Evolutionary conservation across 345 rosid species (phyloP).

Genomic region (Euphorbia peplus): DNA sequence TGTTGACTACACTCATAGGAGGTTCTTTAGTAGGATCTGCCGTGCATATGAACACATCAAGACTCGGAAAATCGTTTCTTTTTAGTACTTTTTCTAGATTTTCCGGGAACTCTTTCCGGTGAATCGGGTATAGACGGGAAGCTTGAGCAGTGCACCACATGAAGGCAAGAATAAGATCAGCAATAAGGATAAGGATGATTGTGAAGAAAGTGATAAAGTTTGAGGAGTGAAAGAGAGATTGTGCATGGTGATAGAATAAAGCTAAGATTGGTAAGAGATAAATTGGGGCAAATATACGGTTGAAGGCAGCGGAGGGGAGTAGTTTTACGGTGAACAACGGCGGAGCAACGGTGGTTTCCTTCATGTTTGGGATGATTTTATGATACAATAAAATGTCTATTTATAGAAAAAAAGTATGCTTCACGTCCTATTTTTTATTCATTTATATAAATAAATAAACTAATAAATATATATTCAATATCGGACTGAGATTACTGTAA

Average conservation of each 20-base stretch:
- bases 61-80: slow-evolving; percentile 40
- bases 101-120: slow-evolving; percentile 46
- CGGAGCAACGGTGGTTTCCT: no score
- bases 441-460: no score
- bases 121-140: slow-evolving; percentile 40
- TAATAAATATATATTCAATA: no score
- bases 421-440: no score
- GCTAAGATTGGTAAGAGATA: slow-evolving; percentile 51
- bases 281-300: slow-evolving; percentile 46
- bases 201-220: slow-evolving; percentile 14
- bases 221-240: slow-evolving; percentile 34
- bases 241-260: slow-evolving; percentile 45
- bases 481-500: no score
- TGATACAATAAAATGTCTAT: no score
- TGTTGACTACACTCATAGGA: slow-evolving; percentile 52
- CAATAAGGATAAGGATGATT: slow-evolving; percentile 31
- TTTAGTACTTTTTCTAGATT: slow-evolving; percentile 28
- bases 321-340: slow-evolving; percentile 40
- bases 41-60: slow-evolving; percentile 82
- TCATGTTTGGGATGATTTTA: no score
- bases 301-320: slow-evolving; percentile 32
- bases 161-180: slow-evolving; percentile 69
- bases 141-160: slow-evolving; percentile 46
- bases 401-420: no score
- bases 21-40: slow-evolving; percentile 93